Evolutionary conservation across 768 basidiomycete species (phyloP), one percentile per base, ranked within the genome.

Genomic region (Termitomyces eurrhizus): DNA sequence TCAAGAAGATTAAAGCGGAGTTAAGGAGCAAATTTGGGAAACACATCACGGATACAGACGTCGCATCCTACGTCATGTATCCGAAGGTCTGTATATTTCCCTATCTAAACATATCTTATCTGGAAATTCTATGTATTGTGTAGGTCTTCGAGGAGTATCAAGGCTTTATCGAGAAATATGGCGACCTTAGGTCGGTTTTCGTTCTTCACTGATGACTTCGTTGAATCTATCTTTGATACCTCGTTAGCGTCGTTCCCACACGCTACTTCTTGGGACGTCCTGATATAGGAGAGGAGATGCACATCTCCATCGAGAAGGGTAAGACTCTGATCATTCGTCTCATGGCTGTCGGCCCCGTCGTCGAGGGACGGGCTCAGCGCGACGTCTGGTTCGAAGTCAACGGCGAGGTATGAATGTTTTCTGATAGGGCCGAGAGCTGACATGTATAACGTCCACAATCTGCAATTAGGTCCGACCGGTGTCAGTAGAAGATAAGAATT

Each of bases 351-450:
- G 95, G 96, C 21, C 92, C 94, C 60, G 90, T 98, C 57, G 89
- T 96, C 56, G 88, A 94, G 72, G 90, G 90, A 41, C 90, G 86
- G 67, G 93, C 95, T 26, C 91, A 93, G 69, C 88, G 96, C 68
- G 95, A 98, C 72, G 93, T 96, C 61, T 97, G 96, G 92, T 96
- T 98, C 71, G 96, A 98, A 80, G 91, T 96, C 61, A 96, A 96
- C 68, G 95, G 95, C 75, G 93, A 96, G 82, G 92, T 91, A 70
- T 70, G 77, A 5, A 50, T 45, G 7, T n/a, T 29, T 53, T 54
- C 54, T 56, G 56, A 52, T 5, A 48, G 44, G 62, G 62, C 37
- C 32, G 24, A 46, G 44, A 29, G 18, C 49, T 52, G 44, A 24
- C 59, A 39, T 59, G 16, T 64, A 46, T 65, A 56, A 62, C 29